Evolutionary conservation across 495 filamentous ascomycete genomes (phyloP), one percentile per base, ranked within the genome.

Genomic region (Tuber umbilicatum): DNA sequence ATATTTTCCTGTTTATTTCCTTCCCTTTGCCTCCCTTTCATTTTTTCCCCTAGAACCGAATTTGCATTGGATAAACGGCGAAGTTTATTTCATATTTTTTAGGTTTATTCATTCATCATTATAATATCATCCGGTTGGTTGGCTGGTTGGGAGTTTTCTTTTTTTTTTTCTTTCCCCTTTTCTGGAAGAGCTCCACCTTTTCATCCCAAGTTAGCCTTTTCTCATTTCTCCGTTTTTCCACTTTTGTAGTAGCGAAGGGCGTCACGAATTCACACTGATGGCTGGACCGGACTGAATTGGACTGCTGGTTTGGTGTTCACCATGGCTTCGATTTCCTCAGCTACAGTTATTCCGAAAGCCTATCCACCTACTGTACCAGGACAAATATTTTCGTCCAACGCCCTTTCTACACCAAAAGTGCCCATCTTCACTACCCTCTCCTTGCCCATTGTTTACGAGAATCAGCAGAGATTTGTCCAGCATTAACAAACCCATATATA

Each of bases 101-200:
- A 21, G 45, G 21, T 69, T 27, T 45, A 6, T 75, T 71, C 41
- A 21, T 70, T 74, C 64, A 0, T 23, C 19, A 64, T 35, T 14
- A 31, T 55, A 19, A 55, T 42, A 42, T 5, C 14, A 40, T 2
- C 3, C 19, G 4, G 19, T 64, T 47, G 27, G 10, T 68, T 42
- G 21, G 17, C 35, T 21, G 39, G 50, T 2, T 41, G 45, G 50
- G 14, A 17, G 50, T 40, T 55, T 19, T 68, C 55, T 31, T 9
- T 43, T 42, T 64, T 10, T 72, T 43, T 64, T 19, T 43, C 23
- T 16, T 68, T 7, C 37, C 38, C 41, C 1, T 68, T 73, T 64
- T 68, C 71, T 41, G 75, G 38, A 68, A 39, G 67, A 69, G 73
- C 70, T 64, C 71, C 9, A 77, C 47, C 73, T 31, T n/a, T 42